Base-by-base conservation (phyloP, 2,329 filamentous ascomycete genomes). In the Neurospora sp. region DNA sequence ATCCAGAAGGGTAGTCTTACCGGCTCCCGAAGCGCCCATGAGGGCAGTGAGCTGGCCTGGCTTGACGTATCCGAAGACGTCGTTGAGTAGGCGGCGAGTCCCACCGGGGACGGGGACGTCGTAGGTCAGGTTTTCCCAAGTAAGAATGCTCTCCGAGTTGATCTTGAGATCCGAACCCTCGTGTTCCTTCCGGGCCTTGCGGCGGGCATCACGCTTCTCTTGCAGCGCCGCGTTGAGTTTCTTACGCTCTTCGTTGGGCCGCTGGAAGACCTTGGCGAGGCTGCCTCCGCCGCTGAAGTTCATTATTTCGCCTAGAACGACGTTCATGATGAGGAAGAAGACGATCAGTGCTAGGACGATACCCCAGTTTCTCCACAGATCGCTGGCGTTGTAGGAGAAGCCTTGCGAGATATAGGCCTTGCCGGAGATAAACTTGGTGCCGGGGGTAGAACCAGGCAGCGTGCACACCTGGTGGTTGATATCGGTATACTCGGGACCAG, bases 41-140 rank as follows among this genome's bases (percentile, higher is more conserved):
- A 96, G 82, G 2, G 92, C 91, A 3, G 91, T 94, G 10, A 95
- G 84, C 75, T 90, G 87, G 42, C 92, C 92, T 1, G 92, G 92
- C 72, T 90, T 89, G 68, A 93, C 91, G 74, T 90, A 95, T 2
- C 90, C 93, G 70, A 81, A 86, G 1, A 88, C 81, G 52, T 83
- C 80, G 76, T 84, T 83, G 1, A 90, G 83, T 6, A 90, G 83
- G 4, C 85, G 84, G 10, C 86, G 82, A 4, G 82, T 85, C 2
- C 86, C 87, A 4, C 84, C 85, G 0, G 86, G 82, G 3, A 88
- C 84, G 0, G 87, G 87, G 0, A 91, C 88, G 71, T 90, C 87
- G 78, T 97, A 97, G 76, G 90, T 92, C 71, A 97, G 88, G 73
- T 91, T 84, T 78, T 95, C 91, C 91, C 93, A 97, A 0, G 93